phyloP scores from a whole-genome alignment of 352 stramenopile genomes.

The Aphanomyces cochlioides region DNA sequence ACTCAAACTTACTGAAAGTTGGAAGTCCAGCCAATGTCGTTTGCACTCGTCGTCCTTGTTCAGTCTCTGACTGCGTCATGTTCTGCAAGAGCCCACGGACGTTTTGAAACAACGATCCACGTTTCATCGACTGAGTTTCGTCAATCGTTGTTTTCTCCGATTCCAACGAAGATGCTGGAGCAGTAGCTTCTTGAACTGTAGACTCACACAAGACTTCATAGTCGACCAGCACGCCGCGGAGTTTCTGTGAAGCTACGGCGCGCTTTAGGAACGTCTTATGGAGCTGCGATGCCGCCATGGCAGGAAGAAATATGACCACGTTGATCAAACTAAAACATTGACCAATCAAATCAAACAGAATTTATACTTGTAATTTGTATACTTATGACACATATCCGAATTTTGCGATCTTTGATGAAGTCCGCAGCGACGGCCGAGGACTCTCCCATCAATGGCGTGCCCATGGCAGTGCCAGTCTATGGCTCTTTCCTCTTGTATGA shows the following conservation, averaged over 20 bases:
- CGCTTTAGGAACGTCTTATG: constrained; percentile 30
- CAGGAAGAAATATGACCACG: too few relatives aligned
- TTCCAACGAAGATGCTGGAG: not conserved
- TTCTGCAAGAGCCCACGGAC: constrained; percentile 20
- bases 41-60: constrained; percentile 26
- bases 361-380: too few relatives aligned
- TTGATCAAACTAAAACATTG: too few relatives aligned
- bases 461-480: constrained; percentile 11
- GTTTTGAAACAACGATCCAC: constrained; percentile 19
- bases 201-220: constrained; percentile 29
- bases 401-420: too few relatives aligned
- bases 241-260: constrained; percentile 15
- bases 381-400: too few relatives aligned
- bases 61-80: constrained; percentile 28
- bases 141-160: not conserved
- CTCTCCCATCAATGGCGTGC: not conserved
- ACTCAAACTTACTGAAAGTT: constrained; percentile 13
- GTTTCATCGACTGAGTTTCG: not conserved
- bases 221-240: constrained; percentile 27
- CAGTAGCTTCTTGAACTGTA: not conserved
- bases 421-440: too few relatives aligned
- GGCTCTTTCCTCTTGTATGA: not conserved
- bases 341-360: too few relatives aligned
- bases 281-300: too few relatives aligned
- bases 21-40: constrained; percentile 21